Evolutionary conservation across 306 rosid genomes (phyloP).

Genomic region (Cyclanthera cordifolia): DNA sequence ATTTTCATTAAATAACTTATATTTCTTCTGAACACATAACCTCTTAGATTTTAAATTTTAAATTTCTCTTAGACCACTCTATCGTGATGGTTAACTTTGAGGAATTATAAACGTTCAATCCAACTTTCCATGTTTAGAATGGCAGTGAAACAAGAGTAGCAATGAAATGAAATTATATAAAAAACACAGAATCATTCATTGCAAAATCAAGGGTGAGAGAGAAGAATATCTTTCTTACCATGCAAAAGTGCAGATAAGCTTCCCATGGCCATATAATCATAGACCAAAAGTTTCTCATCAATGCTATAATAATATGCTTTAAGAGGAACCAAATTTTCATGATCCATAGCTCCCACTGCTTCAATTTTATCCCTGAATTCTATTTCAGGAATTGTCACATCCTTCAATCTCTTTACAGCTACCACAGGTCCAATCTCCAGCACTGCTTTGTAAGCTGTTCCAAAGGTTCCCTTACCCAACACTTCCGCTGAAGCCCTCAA

Average conservation of each 20-base stretch:
- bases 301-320: conserved; percentile 55
- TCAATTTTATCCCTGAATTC: conserved; percentile 57
- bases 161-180: not conserved
- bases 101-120: not conserved
- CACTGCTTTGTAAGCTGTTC: conserved; percentile 54
- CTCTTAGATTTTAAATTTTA: too few species aligned
- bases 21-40: too few species aligned
- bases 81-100: too few species aligned
- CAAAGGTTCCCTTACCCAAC: conserved; percentile 59
- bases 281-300: conserved; percentile 61
- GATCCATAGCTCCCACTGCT: conserved; percentile 46
- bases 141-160: not conserved
- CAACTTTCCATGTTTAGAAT: not conserved
- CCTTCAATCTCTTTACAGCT: conserved; percentile 58
- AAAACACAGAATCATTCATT: conserved; percentile 3
- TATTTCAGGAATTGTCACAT: conserved; percentile 38
- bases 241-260: conserved; percentile 64
- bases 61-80: too few species aligned
- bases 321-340: conserved; percentile 52
- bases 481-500: conserved; percentile 71
- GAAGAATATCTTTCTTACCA: conserved; percentile 26
- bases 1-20: not conserved
- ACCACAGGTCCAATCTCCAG: conserved; percentile 44
- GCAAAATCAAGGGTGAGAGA: not conserved
- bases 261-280: conserved; percentile 61